Conservation (phyloP, 1,284 basidiomycete genomes). For the Malassezia vespertilionis region DNA sequence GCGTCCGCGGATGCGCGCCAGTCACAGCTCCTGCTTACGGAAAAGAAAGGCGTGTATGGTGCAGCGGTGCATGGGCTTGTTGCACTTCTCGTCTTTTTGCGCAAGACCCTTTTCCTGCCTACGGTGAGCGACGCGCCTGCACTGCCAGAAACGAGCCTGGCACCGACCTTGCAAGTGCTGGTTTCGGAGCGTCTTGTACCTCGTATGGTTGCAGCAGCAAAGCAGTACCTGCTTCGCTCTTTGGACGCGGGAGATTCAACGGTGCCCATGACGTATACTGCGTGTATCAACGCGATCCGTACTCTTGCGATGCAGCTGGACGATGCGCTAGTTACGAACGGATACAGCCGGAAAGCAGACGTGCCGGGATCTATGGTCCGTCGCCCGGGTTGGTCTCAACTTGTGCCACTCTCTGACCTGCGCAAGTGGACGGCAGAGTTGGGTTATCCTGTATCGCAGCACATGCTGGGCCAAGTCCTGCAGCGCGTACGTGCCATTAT, state of each 20-base stretch:
- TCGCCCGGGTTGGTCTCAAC: background rate
- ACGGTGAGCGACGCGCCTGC: background rate
- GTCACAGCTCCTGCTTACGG: background rate
- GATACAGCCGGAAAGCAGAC: background rate
- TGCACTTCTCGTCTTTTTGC: background rate
- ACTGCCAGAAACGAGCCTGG: background rate
- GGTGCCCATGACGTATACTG: background rate
- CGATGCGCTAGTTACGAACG: background rate
- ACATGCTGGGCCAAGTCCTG: constrained; percentile 2
- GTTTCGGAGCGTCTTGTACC: background rate
- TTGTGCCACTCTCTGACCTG: constrained; percentile 11
- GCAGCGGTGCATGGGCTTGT: background rate
- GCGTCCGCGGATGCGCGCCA: background rate
- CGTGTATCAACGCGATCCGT: background rate
- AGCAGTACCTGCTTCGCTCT: background rate
- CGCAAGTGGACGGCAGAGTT: constrained; percentile 1
- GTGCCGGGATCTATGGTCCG: background rate
- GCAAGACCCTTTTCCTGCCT: background rate
- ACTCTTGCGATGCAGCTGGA: background rate
- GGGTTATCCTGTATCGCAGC: background rate
- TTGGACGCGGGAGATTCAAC: background rate
- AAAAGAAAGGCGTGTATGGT: background rate
- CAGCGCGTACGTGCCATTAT: constrained; percentile 3
- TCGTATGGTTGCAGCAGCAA: background rate
- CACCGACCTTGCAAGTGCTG: background rate